phyloP scores from a whole-genome alignment of 768 basidiomycete genomes.

The Cytidiella melzeri region DNA sequence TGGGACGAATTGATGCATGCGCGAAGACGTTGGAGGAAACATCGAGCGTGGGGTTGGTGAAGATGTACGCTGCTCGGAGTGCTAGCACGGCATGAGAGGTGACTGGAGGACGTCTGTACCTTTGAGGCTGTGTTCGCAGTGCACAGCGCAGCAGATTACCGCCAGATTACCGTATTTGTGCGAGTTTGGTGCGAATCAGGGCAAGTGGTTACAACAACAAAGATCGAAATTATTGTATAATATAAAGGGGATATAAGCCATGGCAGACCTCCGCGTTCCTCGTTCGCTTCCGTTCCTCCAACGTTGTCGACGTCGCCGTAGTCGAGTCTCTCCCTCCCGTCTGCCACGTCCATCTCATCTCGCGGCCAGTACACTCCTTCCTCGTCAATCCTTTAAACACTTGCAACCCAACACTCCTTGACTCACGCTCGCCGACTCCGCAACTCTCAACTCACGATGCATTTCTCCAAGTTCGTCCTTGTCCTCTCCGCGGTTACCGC shows the following conservation, averaged over 20 bases:
- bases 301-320: conserved; percentile 7
- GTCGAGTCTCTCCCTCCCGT: too few relatives aligned
- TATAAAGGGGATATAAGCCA: not conserved
- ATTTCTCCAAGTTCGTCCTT: conserved; percentile 37
- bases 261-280: not conserved
- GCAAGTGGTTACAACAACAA: not conserved
- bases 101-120: conserved; percentile 10
- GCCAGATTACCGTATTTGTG: not conserved
- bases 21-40: conserved; percentile 69
- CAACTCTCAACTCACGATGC: conserved; percentile 25
- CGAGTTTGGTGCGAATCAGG: not conserved
- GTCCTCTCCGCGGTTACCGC: conserved; percentile 39
- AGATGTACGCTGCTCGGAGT: conserved; percentile 74
- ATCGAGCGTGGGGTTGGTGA: conserved; percentile 59
- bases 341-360: conserved; percentile 9
- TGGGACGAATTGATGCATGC: conserved; percentile 85
- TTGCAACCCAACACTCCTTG: conserved; percentile 6
- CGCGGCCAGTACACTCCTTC: conserved; percentile 9
- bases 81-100: conserved; percentile 15
- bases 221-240: too few relatives aligned
- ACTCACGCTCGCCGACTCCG: conserved; percentile 4
- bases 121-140: not conserved
- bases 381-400: conserved; percentile 7
- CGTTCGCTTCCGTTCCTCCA: conserved; percentile 1
- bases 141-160: not conserved